Percentiles rank a stretch among this genome's conserved stretches.
Evolutionary conservation across 2,329 filamentous ascomycete genomes (phyloP).

Genomic region (Colletotrichum endophyticum): DNA sequence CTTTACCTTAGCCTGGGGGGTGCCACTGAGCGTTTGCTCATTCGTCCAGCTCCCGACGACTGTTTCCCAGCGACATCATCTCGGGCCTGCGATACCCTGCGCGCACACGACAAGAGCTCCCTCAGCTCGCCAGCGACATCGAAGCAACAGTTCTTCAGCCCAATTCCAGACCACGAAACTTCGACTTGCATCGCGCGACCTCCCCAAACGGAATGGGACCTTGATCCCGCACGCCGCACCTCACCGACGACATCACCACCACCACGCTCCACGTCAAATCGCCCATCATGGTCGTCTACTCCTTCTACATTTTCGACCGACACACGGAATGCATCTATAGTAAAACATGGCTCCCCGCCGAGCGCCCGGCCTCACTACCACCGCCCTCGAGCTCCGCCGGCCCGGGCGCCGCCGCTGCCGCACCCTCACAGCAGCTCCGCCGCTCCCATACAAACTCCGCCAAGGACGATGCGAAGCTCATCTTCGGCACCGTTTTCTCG

Average conservation of each 20-base stretch:
- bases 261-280: neutral
- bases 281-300: constrained; percentile 85
- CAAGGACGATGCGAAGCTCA: constrained; percentile 90
- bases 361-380: constrained; percentile 44
- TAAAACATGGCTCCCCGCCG: constrained; percentile 74
- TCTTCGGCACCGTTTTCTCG: constrained; percentile 97
- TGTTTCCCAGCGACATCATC: neutral
- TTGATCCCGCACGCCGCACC: neutral
- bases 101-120: neutral
- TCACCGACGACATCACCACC: neutral
- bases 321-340: constrained; percentile 99
- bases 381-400: constrained; percentile 38
- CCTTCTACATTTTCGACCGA: constrained; percentile 98
- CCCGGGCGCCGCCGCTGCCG: constrained; percentile 10
- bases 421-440: constrained; percentile 9
- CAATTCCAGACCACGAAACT: neutral
- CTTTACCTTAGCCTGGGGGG: constrained; percentile 3
- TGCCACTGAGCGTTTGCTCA: neutral
- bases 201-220: neutral
- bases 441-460: constrained; percentile 28
- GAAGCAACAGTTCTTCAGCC: neutral
- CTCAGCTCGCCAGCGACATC: neutral
- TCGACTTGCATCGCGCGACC: neutral
- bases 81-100: neutral
- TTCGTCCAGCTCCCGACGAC: neutral